Percentiles rank a stretch among this genome's conserved stretches.
phyloP scores from a whole-genome alignment of 2,329 filamentous ascomycete species.

The Epichloe brachyelytri region DNA sequence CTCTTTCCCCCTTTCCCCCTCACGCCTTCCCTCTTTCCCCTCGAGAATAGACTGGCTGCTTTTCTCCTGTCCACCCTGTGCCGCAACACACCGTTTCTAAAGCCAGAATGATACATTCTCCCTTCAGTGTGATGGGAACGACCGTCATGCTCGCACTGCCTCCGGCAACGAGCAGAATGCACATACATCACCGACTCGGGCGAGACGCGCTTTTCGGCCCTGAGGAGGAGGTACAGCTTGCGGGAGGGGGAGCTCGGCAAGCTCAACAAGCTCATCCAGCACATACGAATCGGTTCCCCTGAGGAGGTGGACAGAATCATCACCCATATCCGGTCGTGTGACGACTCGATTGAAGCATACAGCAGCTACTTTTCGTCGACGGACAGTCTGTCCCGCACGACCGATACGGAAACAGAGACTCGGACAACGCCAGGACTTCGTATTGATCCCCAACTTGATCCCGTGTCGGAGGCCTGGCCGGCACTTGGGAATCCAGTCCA shows the following conservation, averaged over 20 bases:
- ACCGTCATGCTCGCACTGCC: conserved; percentile 2
- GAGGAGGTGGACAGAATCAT: neutral
- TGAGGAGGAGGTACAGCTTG: conserved; percentile 1
- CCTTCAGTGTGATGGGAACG: conserved; percentile 3
- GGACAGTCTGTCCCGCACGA: neutral
- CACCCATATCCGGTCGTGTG: neutral
- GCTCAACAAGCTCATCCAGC: neutral
- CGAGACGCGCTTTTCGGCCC: conserved; percentile 1
- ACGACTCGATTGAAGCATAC: neutral
- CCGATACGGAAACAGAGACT: neutral
- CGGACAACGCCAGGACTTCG: neutral
- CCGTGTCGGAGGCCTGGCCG: neutral
- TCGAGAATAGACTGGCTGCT: too few species aligned
- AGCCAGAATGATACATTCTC: neutral
- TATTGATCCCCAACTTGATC: neutral
- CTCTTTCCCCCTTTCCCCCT: neutral
- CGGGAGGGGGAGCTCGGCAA: neutral
- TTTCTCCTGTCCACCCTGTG: too few species aligned
- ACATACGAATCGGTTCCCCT: neutral
- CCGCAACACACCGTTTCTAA: neutral
- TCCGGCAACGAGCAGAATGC: neutral
- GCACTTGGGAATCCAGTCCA: neutral
- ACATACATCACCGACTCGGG: conserved; percentile 1
- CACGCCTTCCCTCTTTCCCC: too few species aligned
- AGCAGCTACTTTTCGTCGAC: neutral